phyloP scores from a whole-genome alignment of 2,329 filamentous ascomycete species.

The Verticillium nubilum region DNA sequence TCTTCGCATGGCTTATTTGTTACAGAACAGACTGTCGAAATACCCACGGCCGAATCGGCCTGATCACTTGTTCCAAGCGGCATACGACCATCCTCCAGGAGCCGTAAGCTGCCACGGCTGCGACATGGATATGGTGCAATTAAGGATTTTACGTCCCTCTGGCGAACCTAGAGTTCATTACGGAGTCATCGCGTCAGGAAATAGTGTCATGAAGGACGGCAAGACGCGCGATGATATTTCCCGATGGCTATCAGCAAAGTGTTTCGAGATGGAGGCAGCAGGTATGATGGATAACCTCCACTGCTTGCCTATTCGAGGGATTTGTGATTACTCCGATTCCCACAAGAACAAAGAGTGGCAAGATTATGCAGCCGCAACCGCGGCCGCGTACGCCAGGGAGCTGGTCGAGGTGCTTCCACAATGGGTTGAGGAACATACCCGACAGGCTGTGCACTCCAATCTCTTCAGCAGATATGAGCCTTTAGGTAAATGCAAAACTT shows the following conservation, averaged over 20 bases:
- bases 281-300: slow-evolving; percentile 17
- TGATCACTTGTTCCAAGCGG: slow-evolving; percentile 3
- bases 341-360: slow-evolving; percentile 32
- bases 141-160: background rate
- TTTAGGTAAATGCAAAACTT: too few relatives aligned
- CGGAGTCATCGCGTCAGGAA: slow-evolving; percentile 4
- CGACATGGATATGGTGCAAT: background rate
- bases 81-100: background rate
- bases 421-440: too few relatives aligned
- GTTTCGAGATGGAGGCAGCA: slow-evolving; percentile 22
- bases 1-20: too few relatives aligned
- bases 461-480: too few relatives aligned
- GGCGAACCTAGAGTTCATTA: slow-evolving; percentile 4
- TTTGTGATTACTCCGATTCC: slow-evolving; percentile 30
- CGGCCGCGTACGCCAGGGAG: slow-evolving; percentile 20
- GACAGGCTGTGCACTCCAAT: too few relatives aligned
- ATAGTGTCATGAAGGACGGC: slow-evolving; percentile 1
- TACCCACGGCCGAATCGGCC: too few relatives aligned
- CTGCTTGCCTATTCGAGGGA: slow-evolving; percentile 27
- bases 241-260: slow-evolving; percentile 5
- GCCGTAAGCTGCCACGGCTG: background rate
- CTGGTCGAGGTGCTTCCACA: slow-evolving; percentile 6
- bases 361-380: slow-evolving; percentile 24
- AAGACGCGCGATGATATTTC: slow-evolving; percentile 20
- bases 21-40: too few relatives aligned